Percentiles rank a stretch among this genome's conserved stretches.
phyloP scores from a whole-genome alignment of 202 grass and related monocot species.

The Brachypodium distachyon region DNA sequence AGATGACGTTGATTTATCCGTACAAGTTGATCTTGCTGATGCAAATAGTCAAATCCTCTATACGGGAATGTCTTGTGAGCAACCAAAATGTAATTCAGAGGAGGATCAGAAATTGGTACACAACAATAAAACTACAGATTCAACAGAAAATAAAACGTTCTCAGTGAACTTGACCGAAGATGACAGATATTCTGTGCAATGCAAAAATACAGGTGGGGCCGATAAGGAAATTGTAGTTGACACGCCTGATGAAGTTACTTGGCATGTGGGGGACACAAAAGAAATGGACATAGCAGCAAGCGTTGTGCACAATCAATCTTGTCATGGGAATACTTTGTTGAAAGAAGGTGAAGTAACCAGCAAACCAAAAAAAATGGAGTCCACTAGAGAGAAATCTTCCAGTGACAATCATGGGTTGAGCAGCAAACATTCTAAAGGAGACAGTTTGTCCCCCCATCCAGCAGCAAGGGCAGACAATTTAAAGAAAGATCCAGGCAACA shows the following conservation, averaged over 20 bases:
- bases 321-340: not conserved
- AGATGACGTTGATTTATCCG: conserved; percentile 12
- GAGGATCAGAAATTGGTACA: conserved; percentile 3
- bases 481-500: conserved; percentile 30
- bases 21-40: not conserved
- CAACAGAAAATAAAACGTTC: not conserved
- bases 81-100: conserved; percentile 6
- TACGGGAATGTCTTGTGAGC: not conserved
- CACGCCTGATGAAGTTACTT: conserved; percentile 7
- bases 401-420: conserved; percentile 7
- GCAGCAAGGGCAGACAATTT: conserved; percentile 19
- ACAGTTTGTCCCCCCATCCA: conserved; percentile 20
- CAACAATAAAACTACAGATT: not conserved
- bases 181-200: not conserved
- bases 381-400: conserved; percentile 7
- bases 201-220: conserved; percentile 4
- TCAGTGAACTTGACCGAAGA: conserved; percentile 13
- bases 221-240: conserved; percentile 8
- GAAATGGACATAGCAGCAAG: not conserved
- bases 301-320: conserved; percentile 4
- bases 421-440: conserved; percentile 13
- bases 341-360: conserved; percentile 18
- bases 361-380: not conserved
- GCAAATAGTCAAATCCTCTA: not conserved
- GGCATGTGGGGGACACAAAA: not conserved